Conservation (phyloP, 2,329 filamentous ascomycete genomes). For the Nemania serpens region DNA sequence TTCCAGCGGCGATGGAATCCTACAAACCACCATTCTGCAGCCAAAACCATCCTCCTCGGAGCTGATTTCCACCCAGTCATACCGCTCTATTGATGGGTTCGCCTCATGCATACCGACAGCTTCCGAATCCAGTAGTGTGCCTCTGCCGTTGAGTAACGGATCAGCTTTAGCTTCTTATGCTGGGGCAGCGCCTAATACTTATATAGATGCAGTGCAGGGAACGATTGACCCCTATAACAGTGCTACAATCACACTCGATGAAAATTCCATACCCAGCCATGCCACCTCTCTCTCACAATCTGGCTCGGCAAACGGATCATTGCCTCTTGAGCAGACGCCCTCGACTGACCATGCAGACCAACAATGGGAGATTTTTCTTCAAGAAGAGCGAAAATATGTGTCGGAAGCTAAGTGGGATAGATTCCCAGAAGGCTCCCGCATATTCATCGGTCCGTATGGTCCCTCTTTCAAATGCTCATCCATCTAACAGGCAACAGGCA, state of each 20-base stretch:
- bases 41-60: constrained; percentile 51
- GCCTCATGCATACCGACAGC: constrained; percentile 39
- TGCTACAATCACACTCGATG: constrained; percentile 35
- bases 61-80: constrained; percentile 45
- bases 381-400: constrained; percentile 75
- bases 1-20: constrained; percentile 32
- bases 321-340: constrained; percentile 20
- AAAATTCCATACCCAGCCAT: constrained; percentile 39
- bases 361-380: constrained; percentile 73
- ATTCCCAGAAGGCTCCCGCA: constrained; percentile 75
- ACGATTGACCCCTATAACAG: constrained; percentile 31
- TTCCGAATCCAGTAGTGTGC: constrained; percentile 39
- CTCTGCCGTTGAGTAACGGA: constrained; percentile 31
- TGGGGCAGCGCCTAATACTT: constrained; percentile 38
- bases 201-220: constrained; percentile 5
- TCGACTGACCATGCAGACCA: constrained; percentile 40
- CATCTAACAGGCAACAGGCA: constrained; percentile 61
- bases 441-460: constrained; percentile 71
- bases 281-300: constrained; percentile 24
- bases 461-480: constrained; percentile 20
- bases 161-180: constrained; percentile 42
- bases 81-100: constrained; percentile 36
- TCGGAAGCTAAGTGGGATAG: constrained; percentile 80
- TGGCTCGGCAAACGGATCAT: constrained; percentile 22
- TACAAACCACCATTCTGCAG: constrained; percentile 51